Evolutionary conservation across 257 asterid species (phyloP), one percentile per base, ranked within the genome.

Genomic region (Nicotiana tabacum): DNA sequence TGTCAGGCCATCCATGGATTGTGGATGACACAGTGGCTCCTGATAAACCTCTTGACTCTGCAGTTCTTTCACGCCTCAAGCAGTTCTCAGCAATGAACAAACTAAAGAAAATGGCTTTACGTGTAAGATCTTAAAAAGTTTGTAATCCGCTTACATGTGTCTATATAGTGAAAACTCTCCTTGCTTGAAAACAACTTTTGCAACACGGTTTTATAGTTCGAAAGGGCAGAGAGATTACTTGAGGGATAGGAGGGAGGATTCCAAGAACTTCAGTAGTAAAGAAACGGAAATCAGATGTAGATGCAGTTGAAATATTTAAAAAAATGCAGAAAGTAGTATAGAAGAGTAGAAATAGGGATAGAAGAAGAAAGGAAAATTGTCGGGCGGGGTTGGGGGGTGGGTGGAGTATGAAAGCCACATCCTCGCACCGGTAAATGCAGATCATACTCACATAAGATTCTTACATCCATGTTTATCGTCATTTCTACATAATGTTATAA

Each of bases 1-100:
- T 86, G 76, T 77, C 88, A 95, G 98, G 98, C 83, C 98, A 95
- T 87, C 98, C 98, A 39, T 95, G 98, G 98, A 92, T 95, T 83
- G 90, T 93, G 80, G 98, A 93, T 85, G 98, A 95, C 91, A 91
- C 89, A 82, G 85, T 91, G 88, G 97, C 98, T 80, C 98, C 98
- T 46, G 98, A 95, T 89, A 95, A 91, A 88, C 98, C 98, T 85
- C 98, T 95, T 39, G 97, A 95, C 88, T 95, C 98, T 86, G 98
- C 98, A 48, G 98, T 95, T 84, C 84, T 95, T 27, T 93, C 98
- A 15, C 98, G 98, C 81, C 93, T 95, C 84, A 95, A 95, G 84
- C 98, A 95, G 88, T 95, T 95, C 87, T 95, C 98, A 83, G 98
- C 97, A 57, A 95, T 95, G 98, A 95, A 95, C 92, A 95, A 95